phyloP scores from a whole-genome alignment of 2,329 filamentous ascomycete species.

The Tolypocladium guangdongense region DNA sequence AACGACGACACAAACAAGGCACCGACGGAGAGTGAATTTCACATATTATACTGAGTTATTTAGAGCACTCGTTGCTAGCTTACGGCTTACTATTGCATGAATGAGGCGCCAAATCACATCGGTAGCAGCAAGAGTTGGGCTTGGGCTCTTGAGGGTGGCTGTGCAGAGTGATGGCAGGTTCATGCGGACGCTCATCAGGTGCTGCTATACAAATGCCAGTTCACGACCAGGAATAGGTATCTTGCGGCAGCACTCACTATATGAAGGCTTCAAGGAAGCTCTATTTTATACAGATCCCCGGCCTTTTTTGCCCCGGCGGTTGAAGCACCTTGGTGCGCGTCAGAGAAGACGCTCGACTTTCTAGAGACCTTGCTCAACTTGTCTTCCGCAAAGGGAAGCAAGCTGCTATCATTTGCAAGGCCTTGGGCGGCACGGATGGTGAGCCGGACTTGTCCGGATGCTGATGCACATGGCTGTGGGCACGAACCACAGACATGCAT shows the following conservation, averaged over 20 bases:
- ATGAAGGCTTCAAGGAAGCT: not conserved
- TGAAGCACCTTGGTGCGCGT: too few relatives aligned
- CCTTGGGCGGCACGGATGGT: too few relatives aligned
- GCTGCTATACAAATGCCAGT: too few relatives aligned
- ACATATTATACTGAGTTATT: not conserved
- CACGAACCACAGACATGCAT: too few relatives aligned
- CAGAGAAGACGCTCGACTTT: not conserved
- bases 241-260: not conserved
- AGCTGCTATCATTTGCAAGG: not conserved
- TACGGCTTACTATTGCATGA: not conserved
- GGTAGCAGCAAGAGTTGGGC: not conserved
- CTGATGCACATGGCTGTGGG: too few relatives aligned
- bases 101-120: not conserved
- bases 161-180: not conserved
- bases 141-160: not conserved
- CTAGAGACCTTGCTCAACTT: too few relatives aligned
- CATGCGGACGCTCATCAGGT: too few relatives aligned
- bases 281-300: too few relatives aligned
- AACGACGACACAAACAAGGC: not conserved
- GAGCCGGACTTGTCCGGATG: too few relatives aligned
- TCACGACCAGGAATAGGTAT: not conserved
- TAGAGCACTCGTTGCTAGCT: too few relatives aligned
- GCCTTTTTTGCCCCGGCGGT: not conserved
- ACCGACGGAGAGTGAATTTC: not conserved
- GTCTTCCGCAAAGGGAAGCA: not conserved